These are phyloP conservation scores for Aspergillus nanangensis DNA, from an alignment of 495 filamentous ascomycete genomes.

Conservation along the genomic window DNA sequence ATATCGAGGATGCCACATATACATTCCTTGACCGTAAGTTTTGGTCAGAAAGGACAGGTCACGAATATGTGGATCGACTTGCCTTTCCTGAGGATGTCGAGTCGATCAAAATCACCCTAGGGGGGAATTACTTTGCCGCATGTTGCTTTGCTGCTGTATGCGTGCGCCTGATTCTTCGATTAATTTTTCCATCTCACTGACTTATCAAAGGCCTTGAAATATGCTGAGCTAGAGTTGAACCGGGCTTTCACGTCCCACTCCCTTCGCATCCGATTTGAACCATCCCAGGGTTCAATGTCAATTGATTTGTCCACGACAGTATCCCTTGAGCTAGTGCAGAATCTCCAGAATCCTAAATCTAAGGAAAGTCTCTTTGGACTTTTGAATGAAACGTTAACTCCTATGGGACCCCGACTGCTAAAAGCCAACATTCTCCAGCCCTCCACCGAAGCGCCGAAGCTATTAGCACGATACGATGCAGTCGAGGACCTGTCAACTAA, in stretches of 20 bases:
- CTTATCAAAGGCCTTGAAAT: constrained; percentile 64
- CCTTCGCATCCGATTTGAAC: constrained; percentile 78
- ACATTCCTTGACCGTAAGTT: constrained; percentile 72
- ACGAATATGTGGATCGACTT: constrained; percentile 74
- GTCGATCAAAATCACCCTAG: constrained; percentile 70
- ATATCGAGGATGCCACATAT: constrained; percentile 50
- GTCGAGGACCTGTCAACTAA: constrained; percentile 78
- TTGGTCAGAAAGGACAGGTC: constrained; percentile 80
- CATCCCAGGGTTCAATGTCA: constrained; percentile 92
- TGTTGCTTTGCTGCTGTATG: constrained; percentile 86
- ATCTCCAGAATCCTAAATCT: constrained; percentile 68
- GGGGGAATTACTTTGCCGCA: constrained; percentile 82
- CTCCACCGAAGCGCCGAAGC: constrained; percentile 62
- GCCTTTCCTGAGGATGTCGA: constrained; percentile 74
- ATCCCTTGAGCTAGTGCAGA: constrained; percentile 86
- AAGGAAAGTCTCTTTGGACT: constrained; percentile 78
- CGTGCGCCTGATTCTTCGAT: constrained; percentile 2
- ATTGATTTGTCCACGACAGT: constrained; percentile 83
- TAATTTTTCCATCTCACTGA: constrained; percentile 17
- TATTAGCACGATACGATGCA: constrained; percentile 70
- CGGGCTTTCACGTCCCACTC: constrained; percentile 69
- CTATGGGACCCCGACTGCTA: constrained; percentile 80
- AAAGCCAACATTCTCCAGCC: constrained; percentile 84
- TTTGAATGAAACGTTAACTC: constrained; percentile 78
- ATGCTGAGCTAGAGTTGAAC: constrained; percentile 64